Evolutionary conservation across 306 rosid species (phyloP), one percentile per base, ranked within the genome.

Genomic region (Dalbergia cultrata): DNA sequence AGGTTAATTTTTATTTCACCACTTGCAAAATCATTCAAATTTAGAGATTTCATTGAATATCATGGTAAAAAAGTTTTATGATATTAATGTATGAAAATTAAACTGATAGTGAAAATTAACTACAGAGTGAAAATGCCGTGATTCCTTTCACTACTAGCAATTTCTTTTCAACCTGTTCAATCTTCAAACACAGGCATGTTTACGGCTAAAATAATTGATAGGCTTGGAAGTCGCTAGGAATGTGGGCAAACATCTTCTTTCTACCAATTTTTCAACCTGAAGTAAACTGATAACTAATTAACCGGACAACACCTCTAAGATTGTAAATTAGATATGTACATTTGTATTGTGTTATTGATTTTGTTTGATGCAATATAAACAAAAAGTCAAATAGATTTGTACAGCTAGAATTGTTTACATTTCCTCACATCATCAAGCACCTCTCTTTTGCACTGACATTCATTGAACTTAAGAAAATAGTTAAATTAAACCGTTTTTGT

Each of bases 281-380:
- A 65, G 50, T 57, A 56, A 62, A 64, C 45, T 64, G 49, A 65
- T 70, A 43, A 69, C 80, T 33, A 4, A 61, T 70, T 74, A 31
- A 66, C 33, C 13, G 34, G 47, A 47, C 17, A 56, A 66, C 22
- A 72, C 26, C 67, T 43, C 35, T 26, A 67, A 22, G 72, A 43
- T 64, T 35, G n/a, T 10, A 34, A 22, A 52, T 67, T 19, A 34
- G 53, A 53, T 60, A 22, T 11, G 13, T 1, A 52, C n/a, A 60
- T 41, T 41, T 67, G 13, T 39, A 8, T n/a, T 41, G 33, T 68
- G 47, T 58, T 59, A 45, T 59, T 35, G 44, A 35, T 61, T 26
- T 26, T 26, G 2, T 26, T 50, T 35, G 72, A 72, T 79, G 78
- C 83, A 79, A 61, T 70, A 77, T 49, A 70, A 70, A 13, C 33